phyloP scores from a whole-genome alignment of 1,284 basidiomycete genomes.

The Trametes versicolor region DNA sequence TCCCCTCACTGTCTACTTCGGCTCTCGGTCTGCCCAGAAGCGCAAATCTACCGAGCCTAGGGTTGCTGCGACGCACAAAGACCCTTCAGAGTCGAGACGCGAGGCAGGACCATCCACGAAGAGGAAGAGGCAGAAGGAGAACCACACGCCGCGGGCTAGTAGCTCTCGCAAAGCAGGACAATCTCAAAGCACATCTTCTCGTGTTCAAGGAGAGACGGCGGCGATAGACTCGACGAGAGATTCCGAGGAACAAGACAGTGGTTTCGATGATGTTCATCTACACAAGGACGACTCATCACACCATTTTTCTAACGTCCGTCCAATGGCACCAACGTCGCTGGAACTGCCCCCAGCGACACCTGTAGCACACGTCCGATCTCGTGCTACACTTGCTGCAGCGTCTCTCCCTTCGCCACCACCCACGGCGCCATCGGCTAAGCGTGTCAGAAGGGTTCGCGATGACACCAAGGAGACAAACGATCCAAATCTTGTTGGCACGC shows the following conservation, averaged over 20 bases:
- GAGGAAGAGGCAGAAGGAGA: conserved; percentile 32
- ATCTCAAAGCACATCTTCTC: not conserved
- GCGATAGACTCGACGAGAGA: not conserved
- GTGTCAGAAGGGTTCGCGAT: not conserved
- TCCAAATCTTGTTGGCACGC: not conserved
- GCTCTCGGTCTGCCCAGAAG: conserved; percentile 12
- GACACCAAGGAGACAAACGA: not conserved
- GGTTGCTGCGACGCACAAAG: conserved; percentile 24
- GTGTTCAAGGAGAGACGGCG: not conserved
- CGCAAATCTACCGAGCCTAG: conserved; percentile 12
- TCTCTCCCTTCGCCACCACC: conserved; percentile 32
- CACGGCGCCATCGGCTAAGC: conserved; percentile 15
- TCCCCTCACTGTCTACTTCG: conserved; percentile 35
- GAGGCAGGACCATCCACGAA: conserved; percentile 14
- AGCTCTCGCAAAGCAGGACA: not conserved
- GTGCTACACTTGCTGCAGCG: not conserved
- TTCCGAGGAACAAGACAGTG: not conserved
- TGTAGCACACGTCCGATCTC: not conserved
- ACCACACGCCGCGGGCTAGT: conserved; percentile 1
- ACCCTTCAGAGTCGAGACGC: not conserved
- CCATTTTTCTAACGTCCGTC: not conserved
- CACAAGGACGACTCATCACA: not conserved
- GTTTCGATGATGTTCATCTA: not conserved
- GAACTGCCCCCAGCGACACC: conserved; percentile 21
- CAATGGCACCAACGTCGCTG: not conserved